Conservation (phyloP, 441 rosid species). For the Macaranga tanarius region DNA sequence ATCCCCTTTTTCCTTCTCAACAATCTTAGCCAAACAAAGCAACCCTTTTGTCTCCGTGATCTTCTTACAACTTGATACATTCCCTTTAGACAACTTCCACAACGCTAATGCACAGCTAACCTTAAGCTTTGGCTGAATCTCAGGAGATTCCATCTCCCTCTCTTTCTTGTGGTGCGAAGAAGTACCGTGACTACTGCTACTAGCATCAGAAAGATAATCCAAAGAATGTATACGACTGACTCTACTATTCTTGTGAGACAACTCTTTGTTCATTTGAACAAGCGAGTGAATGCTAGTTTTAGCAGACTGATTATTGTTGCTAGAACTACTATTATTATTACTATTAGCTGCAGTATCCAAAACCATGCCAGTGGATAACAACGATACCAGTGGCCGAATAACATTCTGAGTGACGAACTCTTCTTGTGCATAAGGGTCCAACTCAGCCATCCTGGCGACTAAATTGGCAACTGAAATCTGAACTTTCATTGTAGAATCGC, state of each 20-base stretch:
- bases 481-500: conserved; percentile 43
- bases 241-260: conserved; percentile 23
- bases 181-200: conserved; percentile 37
- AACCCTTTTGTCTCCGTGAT: conserved; percentile 56
- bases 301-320: conserved; percentile 11
- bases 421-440: conserved; percentile 40
- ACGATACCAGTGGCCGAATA: conserved; percentile 43
- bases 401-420: conserved; percentile 48
- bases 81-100: conserved; percentile 44
- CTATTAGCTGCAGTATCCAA: conserved; percentile 33
- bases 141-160: conserved; percentile 41
- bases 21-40: conserved; percentile 49
- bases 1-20: conserved; percentile 46
- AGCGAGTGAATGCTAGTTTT: conserved; percentile 48
- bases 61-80: conserved; percentile 38
- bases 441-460: conserved; percentile 49
- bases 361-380: conserved; percentile 40
- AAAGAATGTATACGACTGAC: neutral
- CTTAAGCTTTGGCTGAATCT: conserved; percentile 37
- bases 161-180: conserved; percentile 42
- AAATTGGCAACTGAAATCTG: conserved; percentile 44
- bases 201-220: conserved; percentile 32
- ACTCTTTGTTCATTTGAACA: conserved; percentile 47
- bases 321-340: neutral
- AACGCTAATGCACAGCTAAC: conserved; percentile 48